phyloP scores from a whole-genome alignment of 2,329 filamentous ascomycete genomes.

The Paracoccidioides lutzii region DNA sequence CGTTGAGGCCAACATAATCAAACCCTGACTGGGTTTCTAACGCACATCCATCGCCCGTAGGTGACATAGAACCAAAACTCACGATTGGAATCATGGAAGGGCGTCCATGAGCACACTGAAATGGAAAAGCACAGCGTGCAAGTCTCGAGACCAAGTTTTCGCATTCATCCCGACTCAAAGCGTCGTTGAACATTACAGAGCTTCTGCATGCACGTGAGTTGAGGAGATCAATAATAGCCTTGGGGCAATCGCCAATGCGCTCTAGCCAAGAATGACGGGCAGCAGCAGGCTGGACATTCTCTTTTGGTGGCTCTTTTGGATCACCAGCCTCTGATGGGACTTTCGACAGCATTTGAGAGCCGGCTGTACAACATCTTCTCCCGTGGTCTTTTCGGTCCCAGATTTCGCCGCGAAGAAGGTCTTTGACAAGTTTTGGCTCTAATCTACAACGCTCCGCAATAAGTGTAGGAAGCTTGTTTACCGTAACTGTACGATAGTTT shows the following conservation, averaged over 20 bases:
- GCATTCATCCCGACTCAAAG: constrained; percentile 27
- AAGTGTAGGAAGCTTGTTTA: constrained; percentile 52
- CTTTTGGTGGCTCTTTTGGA: background rate
- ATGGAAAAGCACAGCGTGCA: constrained; percentile 34
- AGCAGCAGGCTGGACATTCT: background rate
- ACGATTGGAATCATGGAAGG: constrained; percentile 36
- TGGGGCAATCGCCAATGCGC: constrained; percentile 56
- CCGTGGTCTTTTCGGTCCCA: constrained; percentile 50
- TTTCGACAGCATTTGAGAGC: background rate
- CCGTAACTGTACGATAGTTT: constrained; percentile 25
- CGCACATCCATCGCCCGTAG: background rate
- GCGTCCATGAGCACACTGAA: constrained; percentile 39
- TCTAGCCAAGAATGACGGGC: constrained; percentile 41
- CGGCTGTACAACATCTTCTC: background rate
- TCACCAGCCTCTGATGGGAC: background rate
- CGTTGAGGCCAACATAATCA: background rate
- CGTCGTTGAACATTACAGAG: constrained; percentile 41
- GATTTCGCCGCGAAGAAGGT: constrained; percentile 60
- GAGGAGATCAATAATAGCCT: constrained; percentile 54
- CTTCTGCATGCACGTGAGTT: constrained; percentile 38
- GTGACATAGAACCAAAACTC: constrained; percentile 16
- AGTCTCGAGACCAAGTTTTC: constrained; percentile 25
- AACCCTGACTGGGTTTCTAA: background rate
- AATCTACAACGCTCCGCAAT: constrained; percentile 63
- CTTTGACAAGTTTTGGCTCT: constrained; percentile 59